Evolutionary conservation across 345 rosid genomes (phyloP).

Genomic region (Aethionema arabicum): DNA sequence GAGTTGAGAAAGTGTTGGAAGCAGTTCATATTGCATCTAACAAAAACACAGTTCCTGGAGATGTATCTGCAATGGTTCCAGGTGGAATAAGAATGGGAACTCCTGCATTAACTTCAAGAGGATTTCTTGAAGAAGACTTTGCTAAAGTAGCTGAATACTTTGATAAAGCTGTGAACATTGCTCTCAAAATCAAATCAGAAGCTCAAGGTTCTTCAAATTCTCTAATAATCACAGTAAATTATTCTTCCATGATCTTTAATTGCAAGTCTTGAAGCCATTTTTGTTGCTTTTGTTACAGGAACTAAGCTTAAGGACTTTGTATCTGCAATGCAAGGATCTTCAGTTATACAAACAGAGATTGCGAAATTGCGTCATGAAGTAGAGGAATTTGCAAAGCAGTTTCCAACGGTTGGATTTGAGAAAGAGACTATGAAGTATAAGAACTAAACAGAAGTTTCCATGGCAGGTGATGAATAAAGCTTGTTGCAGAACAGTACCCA

Average conservation of each 20-base stretch:
- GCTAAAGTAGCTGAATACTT: constrained; percentile 84
- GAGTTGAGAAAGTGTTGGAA: constrained; percentile 98
- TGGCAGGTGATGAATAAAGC: no score
- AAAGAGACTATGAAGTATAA: constrained; percentile 97
- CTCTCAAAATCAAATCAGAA: constrained; percentile 76
- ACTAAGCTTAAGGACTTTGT: constrained; percentile 88
- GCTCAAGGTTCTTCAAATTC: constrained; percentile 58
- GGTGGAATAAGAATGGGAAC: constrained; percentile 99
- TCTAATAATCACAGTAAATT: constrained; percentile 2
- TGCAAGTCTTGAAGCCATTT: neutral
- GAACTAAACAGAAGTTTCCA: constrained; percentile 46
- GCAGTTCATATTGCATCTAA: constrained; percentile 97
- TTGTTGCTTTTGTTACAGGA: constrained; percentile 44
- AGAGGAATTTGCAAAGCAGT: constrained; percentile 91
- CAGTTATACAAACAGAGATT: constrained; percentile 65
- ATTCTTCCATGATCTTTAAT: constrained; percentile 1
- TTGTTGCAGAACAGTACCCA: neutral
- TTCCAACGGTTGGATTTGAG: constrained; percentile 92
- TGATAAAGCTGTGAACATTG: constrained; percentile 64
- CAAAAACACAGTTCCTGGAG: constrained; percentile 99
- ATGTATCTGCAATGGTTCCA: constrained; percentile 99
- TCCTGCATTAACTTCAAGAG: constrained; percentile 89
- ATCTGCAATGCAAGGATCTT: constrained; percentile 55
- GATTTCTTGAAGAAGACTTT: constrained; percentile 86
- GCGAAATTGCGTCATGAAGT: constrained; percentile 65